Evolutionary conservation across 2,329 filamentous ascomycete species (phyloP).

Genomic region (Apiospora hydei): DNA sequence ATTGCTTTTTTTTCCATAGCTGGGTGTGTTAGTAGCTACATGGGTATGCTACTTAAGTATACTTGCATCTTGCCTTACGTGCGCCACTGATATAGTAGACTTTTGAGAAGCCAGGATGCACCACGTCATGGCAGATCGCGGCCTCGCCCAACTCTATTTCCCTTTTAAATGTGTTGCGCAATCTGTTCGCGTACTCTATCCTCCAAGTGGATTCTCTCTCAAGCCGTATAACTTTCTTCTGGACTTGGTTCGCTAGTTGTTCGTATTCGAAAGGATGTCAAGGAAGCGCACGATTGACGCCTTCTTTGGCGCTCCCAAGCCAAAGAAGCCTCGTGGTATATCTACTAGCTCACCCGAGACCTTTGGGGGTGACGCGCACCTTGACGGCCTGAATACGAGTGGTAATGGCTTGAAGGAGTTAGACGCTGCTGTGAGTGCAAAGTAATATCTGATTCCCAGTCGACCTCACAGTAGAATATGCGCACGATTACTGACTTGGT

Average conservation of each 20-base stretch:
- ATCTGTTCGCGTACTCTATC: not conserved
- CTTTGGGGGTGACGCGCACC: not conserved
- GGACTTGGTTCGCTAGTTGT: not conserved
- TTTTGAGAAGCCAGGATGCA: not conserved
- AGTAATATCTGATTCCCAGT: not conserved
- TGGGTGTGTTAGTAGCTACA: no score
- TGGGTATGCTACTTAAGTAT: not conserved
- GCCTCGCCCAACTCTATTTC: not conserved
- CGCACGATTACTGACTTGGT: not conserved
- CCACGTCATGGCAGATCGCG: not conserved
- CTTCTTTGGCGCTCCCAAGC: conserved; percentile 64
- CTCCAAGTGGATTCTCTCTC: not conserved
- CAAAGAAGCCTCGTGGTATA: conserved; percentile 46
- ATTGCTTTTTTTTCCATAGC: not conserved
- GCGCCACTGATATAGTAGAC: conserved; percentile 1
- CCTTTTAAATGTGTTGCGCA: not conserved
- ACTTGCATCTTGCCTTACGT: not conserved
- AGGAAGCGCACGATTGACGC: conserved; percentile 71
- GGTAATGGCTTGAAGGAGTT: not conserved
- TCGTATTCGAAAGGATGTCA: conserved; percentile 36
- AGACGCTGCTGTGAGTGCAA: not conserved
- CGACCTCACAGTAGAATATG: not conserved
- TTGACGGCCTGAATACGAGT: not conserved
- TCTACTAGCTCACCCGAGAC: not conserved
- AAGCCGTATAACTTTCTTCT: not conserved